phyloP scores from a whole-genome alignment of 768 basidiomycete species.

The Boletus reticulatus region DNA sequence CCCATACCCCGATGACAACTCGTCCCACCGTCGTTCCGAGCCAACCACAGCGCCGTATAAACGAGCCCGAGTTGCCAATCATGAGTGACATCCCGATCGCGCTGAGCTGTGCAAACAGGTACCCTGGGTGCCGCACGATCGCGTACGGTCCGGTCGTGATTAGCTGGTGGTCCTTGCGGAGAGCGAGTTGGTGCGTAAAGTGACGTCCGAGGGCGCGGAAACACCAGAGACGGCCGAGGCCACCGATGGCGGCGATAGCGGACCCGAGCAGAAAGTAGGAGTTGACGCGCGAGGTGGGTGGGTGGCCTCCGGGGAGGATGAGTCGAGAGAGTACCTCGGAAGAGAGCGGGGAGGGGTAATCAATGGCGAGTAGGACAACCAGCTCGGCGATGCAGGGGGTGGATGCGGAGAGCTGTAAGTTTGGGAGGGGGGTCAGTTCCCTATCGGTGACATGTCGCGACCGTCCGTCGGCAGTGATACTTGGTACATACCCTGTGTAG shows the following conservation, averaged over 20 bases:
- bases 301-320: constrained; percentile 12
- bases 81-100: constrained; percentile 31
- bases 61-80: constrained; percentile 32
- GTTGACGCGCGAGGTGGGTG: constrained; percentile 21
- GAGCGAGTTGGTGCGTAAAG: constrained; percentile 35
- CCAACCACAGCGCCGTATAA: constrained; percentile 25
- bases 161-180: constrained; percentile 30
- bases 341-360: constrained; percentile 17
- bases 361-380: constrained; percentile 17
- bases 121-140: constrained; percentile 37
- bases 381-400: constrained; percentile 30
- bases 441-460: neutral
- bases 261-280: constrained; percentile 31
- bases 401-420: constrained; percentile 23
- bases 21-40: constrained; percentile 19
- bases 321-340: constrained; percentile 20
- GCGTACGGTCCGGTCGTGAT: constrained; percentile 36
- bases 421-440: constrained; percentile 2
- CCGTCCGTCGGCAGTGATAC: too few species aligned
- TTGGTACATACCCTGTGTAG: constrained; percentile 21
- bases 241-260: constrained; percentile 26
- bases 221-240: constrained; percentile 36
- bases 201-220: constrained; percentile 32
- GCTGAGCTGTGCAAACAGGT: constrained; percentile 24
- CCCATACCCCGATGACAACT: constrained; percentile 28